Evolutionary conservation across 192 early-diverging fungal species (phyloP).

Genomic region (Pilobolus umbonatus): DNA sequence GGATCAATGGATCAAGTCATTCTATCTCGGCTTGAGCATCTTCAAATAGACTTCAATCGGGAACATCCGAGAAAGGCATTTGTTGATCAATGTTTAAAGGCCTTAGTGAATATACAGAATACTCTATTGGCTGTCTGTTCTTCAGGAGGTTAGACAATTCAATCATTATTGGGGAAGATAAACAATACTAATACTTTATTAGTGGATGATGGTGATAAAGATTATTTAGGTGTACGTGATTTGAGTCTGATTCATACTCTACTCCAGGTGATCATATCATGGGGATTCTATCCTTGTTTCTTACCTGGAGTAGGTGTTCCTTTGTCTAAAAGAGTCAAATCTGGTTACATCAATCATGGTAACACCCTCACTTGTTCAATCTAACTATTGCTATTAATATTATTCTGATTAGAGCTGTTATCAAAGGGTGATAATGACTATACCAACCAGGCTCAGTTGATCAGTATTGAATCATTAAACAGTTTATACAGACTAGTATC

Average conservation of each 20-base stretch:
- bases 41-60: background rate
- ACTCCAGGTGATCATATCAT: slow-evolving; percentile 58
- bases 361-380: background rate
- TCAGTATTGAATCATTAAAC: background rate
- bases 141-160: slow-evolving; percentile 12
- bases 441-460: background rate
- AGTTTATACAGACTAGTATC: background rate
- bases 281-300: slow-evolving; percentile 66
- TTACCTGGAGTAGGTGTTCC: slow-evolving; percentile 65
- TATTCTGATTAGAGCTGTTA: background rate
- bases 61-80: slow-evolving; percentile 4
- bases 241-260: slow-evolving; percentile 58
- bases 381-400: background rate
- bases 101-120: slow-evolving; percentile 18
- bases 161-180: background rate
- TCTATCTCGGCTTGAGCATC: slow-evolving; percentile 12
- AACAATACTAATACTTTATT: background rate
- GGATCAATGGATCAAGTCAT: slow-evolving; percentile 12
- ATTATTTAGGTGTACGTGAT: slow-evolving; percentile 54
- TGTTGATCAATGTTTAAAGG: slow-evolving; percentile 14
- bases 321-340: slow-evolving; percentile 53
- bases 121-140: slow-evolving; percentile 1
- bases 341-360: slow-evolving; percentile 47
- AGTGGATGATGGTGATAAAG: slow-evolving; percentile 11
- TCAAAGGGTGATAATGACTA: slow-evolving; percentile 16